A percentile compares a stretch with the other conserved stretches of the same genome.
Evolutionary conservation across 1,284 basidiomycete genomes (phyloP).

Genomic region (Ceratobasidium sp.): DNA sequence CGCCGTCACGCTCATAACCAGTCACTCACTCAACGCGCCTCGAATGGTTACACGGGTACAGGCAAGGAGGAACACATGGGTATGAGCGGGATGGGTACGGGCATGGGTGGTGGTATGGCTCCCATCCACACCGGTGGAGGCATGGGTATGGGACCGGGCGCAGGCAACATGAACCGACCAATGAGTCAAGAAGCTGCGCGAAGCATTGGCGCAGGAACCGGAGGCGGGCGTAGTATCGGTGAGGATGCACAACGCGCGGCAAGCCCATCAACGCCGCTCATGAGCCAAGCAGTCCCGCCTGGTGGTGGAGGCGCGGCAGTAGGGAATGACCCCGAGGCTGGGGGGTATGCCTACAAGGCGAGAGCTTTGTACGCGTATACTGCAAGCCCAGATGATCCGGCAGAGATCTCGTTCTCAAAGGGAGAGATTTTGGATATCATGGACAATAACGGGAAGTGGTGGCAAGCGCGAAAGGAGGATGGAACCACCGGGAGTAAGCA

Average conservation of each 20-base stretch:
- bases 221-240: conserved; percentile 35
- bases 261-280: conserved; percentile 47
- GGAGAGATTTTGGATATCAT: conserved; percentile 94
- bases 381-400: conserved; percentile 93
- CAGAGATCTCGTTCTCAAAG: conserved; percentile 94
- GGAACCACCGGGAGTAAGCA: conserved; percentile 79
- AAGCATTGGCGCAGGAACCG: conserved; percentile 42
- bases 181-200: conserved; percentile 42
- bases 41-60: conserved; percentile 40
- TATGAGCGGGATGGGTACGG: conserved; percentile 53
- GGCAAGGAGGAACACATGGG: conserved; percentile 43
- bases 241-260: conserved; percentile 45
- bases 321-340: conserved; percentile 51
- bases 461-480: conserved; percentile 90
- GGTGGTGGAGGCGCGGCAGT: conserved; percentile 34
- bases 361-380: conserved; percentile 92
- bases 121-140: conserved; percentile 33
- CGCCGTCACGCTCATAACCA: conserved; percentile 58
- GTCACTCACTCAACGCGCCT: conserved; percentile 55
- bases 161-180: conserved; percentile 9
- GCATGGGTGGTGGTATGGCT: conserved; percentile 52
- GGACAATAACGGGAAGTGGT: conserved; percentile 96
- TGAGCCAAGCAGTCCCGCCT: conserved; percentile 47
- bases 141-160: conserved; percentile 23
- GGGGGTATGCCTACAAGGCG: conserved; percentile 75